These are phyloP conservation scores for Trichocladium antarcticum DNA, from an alignment of 495 filamentous ascomycete genomes.

Conservation along the genomic window DNA sequence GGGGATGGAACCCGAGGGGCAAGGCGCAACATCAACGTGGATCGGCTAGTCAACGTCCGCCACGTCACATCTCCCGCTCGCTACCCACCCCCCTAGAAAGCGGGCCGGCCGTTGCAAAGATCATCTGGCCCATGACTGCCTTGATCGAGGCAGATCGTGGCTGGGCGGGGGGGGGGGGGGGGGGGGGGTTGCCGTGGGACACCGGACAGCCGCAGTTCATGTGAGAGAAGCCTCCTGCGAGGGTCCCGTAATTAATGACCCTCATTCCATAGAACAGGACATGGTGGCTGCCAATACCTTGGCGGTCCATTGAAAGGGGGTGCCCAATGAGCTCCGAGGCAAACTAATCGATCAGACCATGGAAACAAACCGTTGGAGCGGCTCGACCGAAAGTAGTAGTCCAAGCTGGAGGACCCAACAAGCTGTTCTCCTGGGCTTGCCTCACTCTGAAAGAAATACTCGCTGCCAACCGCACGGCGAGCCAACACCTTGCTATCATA, in stretches of 20 bases:
- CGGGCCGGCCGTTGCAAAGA: conserved; percentile 9
- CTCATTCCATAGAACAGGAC: conserved; percentile 3
- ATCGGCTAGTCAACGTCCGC: conserved; percentile 22
- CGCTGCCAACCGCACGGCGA: too few relatives aligned
- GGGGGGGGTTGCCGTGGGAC: conserved; percentile 1
- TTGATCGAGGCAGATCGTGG: conserved; percentile 3
- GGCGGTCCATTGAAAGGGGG: background rate
- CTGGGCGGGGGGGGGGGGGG: conserved; percentile 5
- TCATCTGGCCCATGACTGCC: background rate
- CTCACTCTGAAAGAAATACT: too few relatives aligned
- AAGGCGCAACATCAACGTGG: background rate
- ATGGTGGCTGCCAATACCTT: conserved; percentile 12
- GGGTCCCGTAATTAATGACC: conserved; percentile 8
- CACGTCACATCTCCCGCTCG: conserved; percentile 21
- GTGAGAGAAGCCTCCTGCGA: conserved; percentile 23
- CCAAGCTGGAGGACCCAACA: too few relatives aligned
- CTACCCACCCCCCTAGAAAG: conserved; percentile 10
- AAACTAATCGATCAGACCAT: background rate
- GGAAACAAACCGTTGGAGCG: too few relatives aligned
- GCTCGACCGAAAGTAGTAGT: too few relatives aligned
- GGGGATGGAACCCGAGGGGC: background rate
- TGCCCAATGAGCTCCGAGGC: background rate
- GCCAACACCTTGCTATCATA: too few relatives aligned
- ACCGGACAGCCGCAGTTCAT: conserved; percentile 23
- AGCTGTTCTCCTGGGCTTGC: too few relatives aligned